Evolutionary conservation across 441 rosid genomes (phyloP).

Genomic region (Codiaeum variegatum): DNA sequence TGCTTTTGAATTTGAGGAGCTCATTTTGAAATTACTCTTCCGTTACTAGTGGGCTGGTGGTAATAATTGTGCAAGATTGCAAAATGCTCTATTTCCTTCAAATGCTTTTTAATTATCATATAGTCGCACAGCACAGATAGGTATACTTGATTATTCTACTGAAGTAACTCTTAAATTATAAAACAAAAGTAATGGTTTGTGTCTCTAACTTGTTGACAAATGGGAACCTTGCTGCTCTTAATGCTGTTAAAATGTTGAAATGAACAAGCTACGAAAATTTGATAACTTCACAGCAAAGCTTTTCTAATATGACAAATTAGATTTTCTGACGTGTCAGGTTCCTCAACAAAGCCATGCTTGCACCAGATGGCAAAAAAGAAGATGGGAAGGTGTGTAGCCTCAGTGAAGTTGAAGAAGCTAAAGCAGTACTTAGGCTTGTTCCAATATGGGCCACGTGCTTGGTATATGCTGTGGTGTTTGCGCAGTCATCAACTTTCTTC

Average conservation of each 20-base stretch:
- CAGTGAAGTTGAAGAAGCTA: constrained; percentile 59
- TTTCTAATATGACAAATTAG: constrained; percentile 1
- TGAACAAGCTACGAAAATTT: background rate
- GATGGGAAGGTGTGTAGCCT: constrained; percentile 28
- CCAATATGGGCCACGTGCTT: constrained; percentile 57
- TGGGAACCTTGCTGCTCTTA: background rate
- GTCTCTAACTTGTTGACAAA: background rate
- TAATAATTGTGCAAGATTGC: background rate
- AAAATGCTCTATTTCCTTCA: background rate
- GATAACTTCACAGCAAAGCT: background rate
- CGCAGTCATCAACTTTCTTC: constrained; percentile 60
- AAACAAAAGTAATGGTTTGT: background rate
- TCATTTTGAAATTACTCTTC: background rate
- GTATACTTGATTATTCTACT: background rate
- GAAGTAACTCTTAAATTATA: background rate
- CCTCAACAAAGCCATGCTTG: constrained; percentile 58
- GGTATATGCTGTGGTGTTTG: constrained; percentile 46
- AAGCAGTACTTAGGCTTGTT: constrained; percentile 48
- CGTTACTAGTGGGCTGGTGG: background rate
- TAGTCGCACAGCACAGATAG: background rate
- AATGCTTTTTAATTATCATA: background rate
- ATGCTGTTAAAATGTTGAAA: background rate
- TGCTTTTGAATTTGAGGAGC: background rate
- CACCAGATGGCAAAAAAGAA: constrained; percentile 40
- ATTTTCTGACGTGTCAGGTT: constrained; percentile 29